Evolutionary conservation across 441 rosid species (phyloP), one percentile per base, ranked within the genome.

Genomic region (Theobroma grandiflorum): DNA sequence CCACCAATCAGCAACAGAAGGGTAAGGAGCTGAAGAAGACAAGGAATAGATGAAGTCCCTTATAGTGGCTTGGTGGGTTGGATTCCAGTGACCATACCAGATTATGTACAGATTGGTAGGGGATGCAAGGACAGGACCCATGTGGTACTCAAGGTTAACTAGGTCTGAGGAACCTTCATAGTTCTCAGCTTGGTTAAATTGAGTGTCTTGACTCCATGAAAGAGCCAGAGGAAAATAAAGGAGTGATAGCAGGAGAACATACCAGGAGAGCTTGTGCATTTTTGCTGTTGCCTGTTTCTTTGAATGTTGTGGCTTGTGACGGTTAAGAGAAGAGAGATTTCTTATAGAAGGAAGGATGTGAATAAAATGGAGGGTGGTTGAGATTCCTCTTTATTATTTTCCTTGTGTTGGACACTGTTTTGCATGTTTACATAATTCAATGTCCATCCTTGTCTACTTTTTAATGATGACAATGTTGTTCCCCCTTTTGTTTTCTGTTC

Each of bases 1-100:
- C 96, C 92, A 91, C 93, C 96, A 91, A 64, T 87, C 90, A 18
- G 94, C 75, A 14, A 92, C 92, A 6, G 90, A 89, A 80, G 94
- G 96, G 73, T 84, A 82, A 8, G 89, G 70, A 52, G 89, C 78
- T 22, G 80, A 74, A 38, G 87, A 75, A 76, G 94, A 91, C 26
- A 90, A 78, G 35, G 94, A 92, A 69, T 74, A 80, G 45, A 91
- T 10, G 84, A 92, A 91, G 76, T 90, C 94, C 83, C 88, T 86
- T 31, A 92, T 85, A 15, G 87, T 84, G 58, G 86, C 75, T 77
- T 88, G 92, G 59, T 91, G 91, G 81, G 84, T 72, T 65, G 75
- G 87, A 76, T 77, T 83, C 96, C 96, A 91, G 15, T 75, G 88
- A 72, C 96, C 94, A 84, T 90, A 91, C 94, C 94, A 91, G 78